phyloP scores from a whole-genome alignment of 225 moss, liverwort and hornwort genomes.

The Marchantia paleacea region DNA sequence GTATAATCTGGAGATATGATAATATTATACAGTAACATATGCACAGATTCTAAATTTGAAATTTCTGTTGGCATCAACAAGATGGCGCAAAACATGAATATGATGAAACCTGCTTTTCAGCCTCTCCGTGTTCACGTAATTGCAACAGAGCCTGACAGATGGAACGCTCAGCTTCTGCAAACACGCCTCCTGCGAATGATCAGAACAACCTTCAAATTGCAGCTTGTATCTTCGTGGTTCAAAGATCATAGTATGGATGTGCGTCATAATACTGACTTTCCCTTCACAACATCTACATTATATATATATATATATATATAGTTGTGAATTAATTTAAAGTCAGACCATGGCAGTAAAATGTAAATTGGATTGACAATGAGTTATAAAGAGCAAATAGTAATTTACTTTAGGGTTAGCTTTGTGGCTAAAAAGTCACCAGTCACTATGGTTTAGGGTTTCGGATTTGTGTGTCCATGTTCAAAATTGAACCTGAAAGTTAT shows the following conservation, averaged over 20 bases:
- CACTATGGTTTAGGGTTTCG: too few species aligned
- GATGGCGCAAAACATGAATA: too few species aligned
- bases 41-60: neutral
- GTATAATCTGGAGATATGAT: neutral
- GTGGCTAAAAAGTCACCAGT: too few species aligned
- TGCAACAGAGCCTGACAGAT: slow-evolving; percentile 70
- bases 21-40: neutral
- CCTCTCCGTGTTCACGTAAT: slow-evolving; percentile 70
- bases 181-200: slow-evolving; percentile 58
- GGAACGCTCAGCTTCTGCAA: slow-evolving; percentile 64
- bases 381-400: neutral
- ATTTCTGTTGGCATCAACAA: neutral
- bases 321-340: too few species aligned
- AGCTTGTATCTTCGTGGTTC: neutral
- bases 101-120: slow-evolving; percentile 60
- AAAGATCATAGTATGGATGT: neutral
- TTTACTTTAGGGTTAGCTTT: too few species aligned
- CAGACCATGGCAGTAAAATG: too few species aligned
- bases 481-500: too few species aligned
- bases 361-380: too few species aligned
- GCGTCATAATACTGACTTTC: neutral
- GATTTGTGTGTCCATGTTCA: too few species aligned
- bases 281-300: neutral
- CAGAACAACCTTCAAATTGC: neutral
- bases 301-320: neutral